Conservation (phyloP, 139 green algal species). For the Microglena sp. region DNA sequence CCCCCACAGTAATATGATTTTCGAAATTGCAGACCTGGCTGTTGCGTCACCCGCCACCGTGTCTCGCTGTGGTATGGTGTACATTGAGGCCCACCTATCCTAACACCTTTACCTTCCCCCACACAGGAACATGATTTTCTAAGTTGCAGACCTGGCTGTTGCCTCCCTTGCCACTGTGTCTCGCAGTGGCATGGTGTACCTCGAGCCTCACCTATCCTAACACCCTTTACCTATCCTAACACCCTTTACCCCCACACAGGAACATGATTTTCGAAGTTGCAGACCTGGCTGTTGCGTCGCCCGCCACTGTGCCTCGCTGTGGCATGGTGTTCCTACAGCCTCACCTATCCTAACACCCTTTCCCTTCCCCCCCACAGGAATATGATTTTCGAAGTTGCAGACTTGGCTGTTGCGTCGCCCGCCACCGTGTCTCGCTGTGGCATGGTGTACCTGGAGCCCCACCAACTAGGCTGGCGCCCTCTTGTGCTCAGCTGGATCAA, state of each 20-base stretch:
- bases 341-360: background rate
- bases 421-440: constrained; percentile 63
- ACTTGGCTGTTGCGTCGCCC: constrained; percentile 37
- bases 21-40: constrained; percentile 53
- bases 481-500: constrained; percentile 51
- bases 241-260: too few species aligned
- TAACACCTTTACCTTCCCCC: too few species aligned
- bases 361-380: too few species aligned
- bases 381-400: constrained; percentile 73
- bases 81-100: too few species aligned
- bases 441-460: constrained; percentile 68
- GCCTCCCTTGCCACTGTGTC: constrained; percentile 26
- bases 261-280: constrained; percentile 81
- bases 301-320: constrained; percentile 71
- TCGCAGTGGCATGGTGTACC: constrained; percentile 77
- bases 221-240: too few species aligned
- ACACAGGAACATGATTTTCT: constrained; percentile 85
- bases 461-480: constrained; percentile 58
- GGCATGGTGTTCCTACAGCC: constrained; percentile 71
- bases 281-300: constrained; percentile 64
- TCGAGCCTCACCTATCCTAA: constrained; percentile 55
- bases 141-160: constrained; percentile 56
- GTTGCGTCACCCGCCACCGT: constrained; percentile 38
- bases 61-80: too few species aligned
- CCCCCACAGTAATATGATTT: constrained; percentile 74